Conservation (phyloP, 163 green algal genomes). For the Volvox carteri region DNA sequence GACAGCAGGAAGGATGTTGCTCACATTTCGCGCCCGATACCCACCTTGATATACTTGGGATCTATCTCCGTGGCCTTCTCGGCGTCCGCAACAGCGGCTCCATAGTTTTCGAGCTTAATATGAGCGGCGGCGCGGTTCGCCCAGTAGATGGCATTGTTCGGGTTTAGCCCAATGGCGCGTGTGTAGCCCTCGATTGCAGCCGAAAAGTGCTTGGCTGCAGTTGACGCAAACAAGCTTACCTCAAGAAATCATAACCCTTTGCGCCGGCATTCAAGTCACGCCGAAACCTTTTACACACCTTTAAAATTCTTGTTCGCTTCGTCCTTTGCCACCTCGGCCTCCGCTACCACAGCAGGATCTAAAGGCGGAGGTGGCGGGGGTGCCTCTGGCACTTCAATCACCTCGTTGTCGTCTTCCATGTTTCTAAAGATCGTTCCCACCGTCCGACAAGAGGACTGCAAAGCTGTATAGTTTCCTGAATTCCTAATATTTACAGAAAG, state of each 20-base stretch:
- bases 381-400: constrained; percentile 36
- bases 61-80: constrained; percentile 91
- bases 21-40: not conserved
- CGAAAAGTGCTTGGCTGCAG: constrained; percentile 88
- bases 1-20: too few relatives aligned
- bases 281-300: constrained; percentile 25
- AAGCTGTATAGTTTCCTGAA: too few relatives aligned
- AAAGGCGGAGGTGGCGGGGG: constrained; percentile 24
- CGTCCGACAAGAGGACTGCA: not conserved
- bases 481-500: too few relatives aligned
- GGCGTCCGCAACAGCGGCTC: constrained; percentile 90
- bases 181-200: constrained; percentile 89
- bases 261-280: not conserved
- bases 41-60: constrained; percentile 93
- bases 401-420: constrained; percentile 44
- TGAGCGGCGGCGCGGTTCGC: constrained; percentile 93
- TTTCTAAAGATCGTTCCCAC: not conserved
- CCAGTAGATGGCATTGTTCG: constrained; percentile 80
- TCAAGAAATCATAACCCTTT: not conserved
- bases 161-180: constrained; percentile 84
- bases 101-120: constrained; percentile 92
- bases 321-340: constrained; percentile 40
- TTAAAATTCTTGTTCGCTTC: constrained; percentile 53
- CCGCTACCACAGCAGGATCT: constrained; percentile 30
- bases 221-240: not conserved